Conservation (phyloP, 106 monocot genomes). For the Allium sativum region DNA sequence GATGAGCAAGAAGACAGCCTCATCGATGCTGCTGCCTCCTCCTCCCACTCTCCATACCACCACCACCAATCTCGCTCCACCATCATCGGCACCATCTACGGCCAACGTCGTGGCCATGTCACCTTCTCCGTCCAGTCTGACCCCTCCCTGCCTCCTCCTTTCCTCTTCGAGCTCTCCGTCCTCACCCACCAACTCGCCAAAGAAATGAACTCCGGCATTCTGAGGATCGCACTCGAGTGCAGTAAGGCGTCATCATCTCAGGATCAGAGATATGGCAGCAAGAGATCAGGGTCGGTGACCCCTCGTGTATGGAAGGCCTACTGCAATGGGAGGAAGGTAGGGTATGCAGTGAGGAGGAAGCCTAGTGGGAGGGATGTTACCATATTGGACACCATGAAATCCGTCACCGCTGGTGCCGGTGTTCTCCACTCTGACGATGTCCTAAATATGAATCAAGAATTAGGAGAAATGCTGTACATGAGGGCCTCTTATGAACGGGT, state of each 20-base stretch:
- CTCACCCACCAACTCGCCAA: conserved; percentile 24
- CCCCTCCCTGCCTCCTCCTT: conserved; percentile 18
- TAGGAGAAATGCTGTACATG: conserved; percentile 32
- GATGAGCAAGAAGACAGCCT: conserved; percentile 17
- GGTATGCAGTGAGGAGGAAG: conserved; percentile 27
- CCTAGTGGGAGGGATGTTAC: conserved; percentile 15
- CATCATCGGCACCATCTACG: conserved; percentile 40
- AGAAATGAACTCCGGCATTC: conserved; percentile 32
- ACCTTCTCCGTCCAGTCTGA: conserved; percentile 38
- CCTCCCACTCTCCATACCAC: neutral
- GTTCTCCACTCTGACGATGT: conserved; percentile 1
- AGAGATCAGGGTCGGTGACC: too few species aligned
- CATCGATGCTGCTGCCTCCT: conserved; percentile 21
- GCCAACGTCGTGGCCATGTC: conserved; percentile 29
- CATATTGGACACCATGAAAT: conserved; percentile 9
- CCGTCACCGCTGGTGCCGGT: conserved; percentile 23
- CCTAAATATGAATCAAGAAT: neutral
- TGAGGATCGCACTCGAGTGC: conserved; percentile 36
- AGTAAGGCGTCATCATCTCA: neutral
- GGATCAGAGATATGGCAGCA: neutral
- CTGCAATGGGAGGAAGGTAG: conserved; percentile 35
- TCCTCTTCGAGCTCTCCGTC: conserved; percentile 35
- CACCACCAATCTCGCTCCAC: conserved; percentile 1
- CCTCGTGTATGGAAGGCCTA: conserved; percentile 21
- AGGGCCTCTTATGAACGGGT: conserved; percentile 35